Percentiles rank a stretch among this genome's conserved stretches.
Evolutionary conservation across 306 rosid genomes (phyloP).

Genomic region (Medicago ruthenica): DNA sequence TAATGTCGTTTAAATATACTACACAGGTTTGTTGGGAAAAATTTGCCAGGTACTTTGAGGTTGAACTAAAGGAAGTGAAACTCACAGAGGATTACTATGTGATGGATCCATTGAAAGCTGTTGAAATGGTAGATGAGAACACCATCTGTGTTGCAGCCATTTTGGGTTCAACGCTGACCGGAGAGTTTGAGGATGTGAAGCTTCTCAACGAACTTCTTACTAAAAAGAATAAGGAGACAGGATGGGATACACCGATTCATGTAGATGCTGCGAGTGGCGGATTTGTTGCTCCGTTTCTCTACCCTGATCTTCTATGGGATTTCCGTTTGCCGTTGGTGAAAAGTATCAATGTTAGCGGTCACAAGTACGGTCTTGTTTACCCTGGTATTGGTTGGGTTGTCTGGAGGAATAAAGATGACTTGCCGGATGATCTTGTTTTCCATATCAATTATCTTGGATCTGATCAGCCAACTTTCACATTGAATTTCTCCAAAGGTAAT

Average conservation of each 20-base stretch:
- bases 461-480: slow-evolving; percentile 94
- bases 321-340: slow-evolving; percentile 81
- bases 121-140: slow-evolving; percentile 91
- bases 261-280: slow-evolving; percentile 95
- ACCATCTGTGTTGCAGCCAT: slow-evolving; percentile 96
- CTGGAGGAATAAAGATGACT: slow-evolving; percentile 79
- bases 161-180: slow-evolving; percentile 84
- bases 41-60: slow-evolving; percentile 95
- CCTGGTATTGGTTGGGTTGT: slow-evolving; percentile 96
- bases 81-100: slow-evolving; percentile 78
- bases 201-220: slow-evolving; percentile 72
- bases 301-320: slow-evolving; percentile 82
- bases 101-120: slow-evolving; percentile 90
- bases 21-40: slow-evolving; percentile 95
- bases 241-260: slow-evolving; percentile 78
- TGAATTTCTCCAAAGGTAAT: slow-evolving; percentile 90
- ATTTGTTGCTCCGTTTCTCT: slow-evolving; percentile 80
- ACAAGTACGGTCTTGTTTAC: slow-evolving; percentile 91
- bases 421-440: slow-evolving; percentile 85
- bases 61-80: slow-evolving; percentile 93
- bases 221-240: slow-evolving; percentile 73
- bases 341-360: slow-evolving; percentile 91
- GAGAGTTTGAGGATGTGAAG: slow-evolving; percentile 95
- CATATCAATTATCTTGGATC: slow-evolving; percentile 94
- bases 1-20: slow-evolving; percentile 20